Evolutionary conservation across 495 filamentous ascomycete species (phyloP), one percentile per base, ranked within the genome.

Genomic region (Penicillium fimorum): DNA sequence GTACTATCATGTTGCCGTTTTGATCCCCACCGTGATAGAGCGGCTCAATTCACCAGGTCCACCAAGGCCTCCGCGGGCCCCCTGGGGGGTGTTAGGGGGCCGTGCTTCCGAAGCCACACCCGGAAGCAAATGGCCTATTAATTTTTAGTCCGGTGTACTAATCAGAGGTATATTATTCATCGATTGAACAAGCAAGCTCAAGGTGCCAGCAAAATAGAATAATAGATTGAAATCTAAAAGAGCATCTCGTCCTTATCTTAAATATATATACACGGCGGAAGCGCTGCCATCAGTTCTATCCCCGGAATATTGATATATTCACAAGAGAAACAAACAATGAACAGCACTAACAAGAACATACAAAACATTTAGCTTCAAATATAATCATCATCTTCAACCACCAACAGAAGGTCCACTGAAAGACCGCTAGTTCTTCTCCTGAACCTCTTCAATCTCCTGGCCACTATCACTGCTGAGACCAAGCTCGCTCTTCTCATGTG

Each of bases 401-500:
- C 35, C 3, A 27, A 27, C 25, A 27, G 4, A 1, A 27, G 4
- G 6, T 27, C 25, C 25, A 27, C 25, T 27, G 6, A 7, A 40
- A 50, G 35, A 37, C 20, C 13, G 6, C 18, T 37, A 50, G 18
- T n/a, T 0, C 12, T 50, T 52, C 44, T 65, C 62, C 5, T 58
- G 57, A 37, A 45, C 53, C 24, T 60, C 40, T 61, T 71, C 64
- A 15, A 27, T 41, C 40, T 64, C 59, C 7, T 66, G 49, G 48
- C 57, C 55, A 45, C 60, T 57, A 51, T 58, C 58, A 54, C 63
- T 57, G 66, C 65, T 72, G 53, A 63, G 41, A 17, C 55, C 70
- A 38, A 68, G 58, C 61, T 74, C 69, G 11, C 33, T 58, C 66
- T 73, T 73, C 62, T 72, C 65, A 18, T 42, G 9, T 4, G 45